Evolutionary conservation across 805 yeast species (phyloP).

Genomic region (Schizosaccharomyces lindneri): DNA sequence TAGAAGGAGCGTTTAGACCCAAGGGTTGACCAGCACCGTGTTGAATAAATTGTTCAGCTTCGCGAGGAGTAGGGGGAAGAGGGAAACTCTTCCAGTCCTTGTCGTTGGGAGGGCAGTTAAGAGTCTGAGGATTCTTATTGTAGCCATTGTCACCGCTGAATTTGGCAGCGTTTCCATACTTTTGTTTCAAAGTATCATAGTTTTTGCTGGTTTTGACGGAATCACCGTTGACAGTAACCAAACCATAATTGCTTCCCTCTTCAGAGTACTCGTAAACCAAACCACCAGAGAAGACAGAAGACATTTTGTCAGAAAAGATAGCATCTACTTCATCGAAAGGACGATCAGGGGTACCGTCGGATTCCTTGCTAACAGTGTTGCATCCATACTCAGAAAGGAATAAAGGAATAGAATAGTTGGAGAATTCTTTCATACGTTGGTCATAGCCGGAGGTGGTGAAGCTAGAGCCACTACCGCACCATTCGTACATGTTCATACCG

Average conservation of each 20-base stretch:
- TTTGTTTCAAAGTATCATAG: conserved; percentile 30
- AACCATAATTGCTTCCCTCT: conserved; percentile 56
- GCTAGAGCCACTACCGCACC: conserved; percentile 63
- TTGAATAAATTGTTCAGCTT: conserved; percentile 14
- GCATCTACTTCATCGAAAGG: conserved; percentile 57
- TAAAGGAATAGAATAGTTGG: conserved; percentile 47
- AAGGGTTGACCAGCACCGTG: conserved; percentile 16
- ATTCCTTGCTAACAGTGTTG: conserved; percentile 22
- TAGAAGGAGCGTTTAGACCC: conserved; percentile 14
- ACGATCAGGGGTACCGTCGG: conserved; percentile 28
- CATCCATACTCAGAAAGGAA: conserved; percentile 90
- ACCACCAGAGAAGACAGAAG: conserved; percentile 46
- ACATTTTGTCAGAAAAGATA: conserved; percentile 22
- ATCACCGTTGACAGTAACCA: conserved; percentile 32
- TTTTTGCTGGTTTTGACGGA: conserved; percentile 31
- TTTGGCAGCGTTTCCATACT: conserved; percentile 22
- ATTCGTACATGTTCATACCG: conserved; percentile 81
- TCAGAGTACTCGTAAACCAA: conserved; percentile 75
- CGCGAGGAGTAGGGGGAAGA: conserved; percentile 9
- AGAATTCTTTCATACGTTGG: conserved; percentile 33
- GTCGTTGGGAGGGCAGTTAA: conserved; percentile 11
- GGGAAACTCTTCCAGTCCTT: conserved; percentile 9
- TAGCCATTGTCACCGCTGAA: conserved; percentile 9
- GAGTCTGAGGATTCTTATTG: conserved; percentile 5
- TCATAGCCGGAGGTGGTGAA: conserved; percentile 56